Evolutionary conservation across 768 basidiomycete species (phyloP).

Genomic region (Pholiota conissans): DNA sequence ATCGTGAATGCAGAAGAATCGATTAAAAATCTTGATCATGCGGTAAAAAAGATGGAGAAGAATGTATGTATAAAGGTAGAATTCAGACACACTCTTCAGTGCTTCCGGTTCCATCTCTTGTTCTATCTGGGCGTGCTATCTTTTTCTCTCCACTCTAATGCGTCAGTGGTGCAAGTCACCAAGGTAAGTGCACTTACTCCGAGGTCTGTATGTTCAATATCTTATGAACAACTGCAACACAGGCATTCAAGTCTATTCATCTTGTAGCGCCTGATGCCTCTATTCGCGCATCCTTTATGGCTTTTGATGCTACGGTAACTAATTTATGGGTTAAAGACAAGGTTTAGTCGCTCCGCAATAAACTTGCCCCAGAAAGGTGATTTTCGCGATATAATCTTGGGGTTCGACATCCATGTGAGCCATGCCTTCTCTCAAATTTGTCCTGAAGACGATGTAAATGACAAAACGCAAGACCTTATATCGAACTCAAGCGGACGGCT

Average conservation of each 20-base stretch:
- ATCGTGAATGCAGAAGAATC: background rate
- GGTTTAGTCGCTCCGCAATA: conserved; percentile 10
- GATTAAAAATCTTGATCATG: no score
- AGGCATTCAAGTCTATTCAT: conserved; percentile 28
- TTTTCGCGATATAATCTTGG: conserved; percentile 47
- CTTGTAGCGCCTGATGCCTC: conserved; percentile 40
- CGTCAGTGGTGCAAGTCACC: background rate
- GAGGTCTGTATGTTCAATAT: background rate
- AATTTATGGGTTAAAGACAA: conserved; percentile 51
- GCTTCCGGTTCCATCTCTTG: background rate
- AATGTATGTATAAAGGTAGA: background rate
- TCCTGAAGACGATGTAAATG: background rate
- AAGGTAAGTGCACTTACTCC: conserved; percentile 5
- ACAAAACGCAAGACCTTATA: conserved; percentile 28
- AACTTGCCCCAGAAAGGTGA: conserved; percentile 26
- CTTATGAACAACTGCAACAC: conserved; percentile 10
- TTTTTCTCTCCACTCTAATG: conserved; percentile 1
- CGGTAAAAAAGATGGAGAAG: background rate
- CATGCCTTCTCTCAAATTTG: background rate
- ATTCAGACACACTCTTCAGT: no score
- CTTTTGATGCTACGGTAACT: conserved; percentile 42
- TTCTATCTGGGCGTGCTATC: background rate
- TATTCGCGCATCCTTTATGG: conserved; percentile 42
- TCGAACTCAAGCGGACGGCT: conserved; percentile 31
- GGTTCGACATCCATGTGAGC: conserved; percentile 43